These are phyloP conservation scores for Ascoidea rubescens DNA, from an alignment of 805 yeast species.

Conservation along the genomic window DNA sequence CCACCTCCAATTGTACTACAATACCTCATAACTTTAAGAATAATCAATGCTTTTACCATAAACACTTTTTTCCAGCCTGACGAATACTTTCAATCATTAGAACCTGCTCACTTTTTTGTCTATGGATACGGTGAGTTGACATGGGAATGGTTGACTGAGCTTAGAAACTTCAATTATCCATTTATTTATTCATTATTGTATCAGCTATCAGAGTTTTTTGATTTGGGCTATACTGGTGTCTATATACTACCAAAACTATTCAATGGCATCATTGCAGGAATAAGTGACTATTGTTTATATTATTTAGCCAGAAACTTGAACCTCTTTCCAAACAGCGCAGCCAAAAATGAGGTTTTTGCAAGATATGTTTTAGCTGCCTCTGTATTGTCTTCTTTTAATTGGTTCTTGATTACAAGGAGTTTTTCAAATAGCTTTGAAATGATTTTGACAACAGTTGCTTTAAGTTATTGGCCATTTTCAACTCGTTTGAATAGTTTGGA, in stretches of 20 bases:
- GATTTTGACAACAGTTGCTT: conserved; percentile 49
- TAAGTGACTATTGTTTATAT: conserved; percentile 53
- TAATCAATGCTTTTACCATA: conserved; percentile 48
- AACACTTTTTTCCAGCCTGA: conserved; percentile 89
- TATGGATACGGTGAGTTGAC: conserved; percentile 76
- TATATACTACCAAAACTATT: conserved; percentile 46
- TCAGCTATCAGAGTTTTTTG: conserved; percentile 19
- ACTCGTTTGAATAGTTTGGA: not conserved
- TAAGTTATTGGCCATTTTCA: conserved; percentile 56
- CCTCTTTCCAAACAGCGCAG: conserved; percentile 10
- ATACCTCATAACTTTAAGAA: conserved; percentile 28
- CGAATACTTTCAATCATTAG: conserved; percentile 86
- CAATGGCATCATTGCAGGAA: conserved; percentile 56
- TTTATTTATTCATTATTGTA: conserved; percentile 42
- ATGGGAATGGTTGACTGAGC: conserved; percentile 83
- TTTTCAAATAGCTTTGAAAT: conserved; percentile 79
- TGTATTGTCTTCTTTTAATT: conserved; percentile 60
- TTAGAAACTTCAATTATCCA: conserved; percentile 76
- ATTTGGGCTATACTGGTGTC: conserved; percentile 26
- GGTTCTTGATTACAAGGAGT: conserved; percentile 69
- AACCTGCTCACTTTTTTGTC: conserved; percentile 71
- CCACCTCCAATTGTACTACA: conserved; percentile 12
- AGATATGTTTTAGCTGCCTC: conserved; percentile 33
- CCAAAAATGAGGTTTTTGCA: conserved; percentile 21
- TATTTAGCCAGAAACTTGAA: conserved; percentile 24